Conservation (phyloP, 331 rosid genomes). For the Malus hybrid region DNA sequence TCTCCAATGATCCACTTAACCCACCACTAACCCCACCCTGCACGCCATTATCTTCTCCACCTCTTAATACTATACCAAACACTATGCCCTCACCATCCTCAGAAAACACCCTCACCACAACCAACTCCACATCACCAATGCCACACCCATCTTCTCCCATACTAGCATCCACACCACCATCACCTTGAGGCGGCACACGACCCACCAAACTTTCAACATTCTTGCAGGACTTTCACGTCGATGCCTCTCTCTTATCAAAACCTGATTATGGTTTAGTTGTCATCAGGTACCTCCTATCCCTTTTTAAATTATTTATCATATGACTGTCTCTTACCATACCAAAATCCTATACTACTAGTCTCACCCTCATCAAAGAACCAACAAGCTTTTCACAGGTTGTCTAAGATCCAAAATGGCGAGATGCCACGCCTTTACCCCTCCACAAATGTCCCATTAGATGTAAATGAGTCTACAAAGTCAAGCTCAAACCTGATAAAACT, state of each 20-base stretch:
- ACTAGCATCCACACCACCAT: background rate
- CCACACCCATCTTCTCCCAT: background rate
- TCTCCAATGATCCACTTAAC: background rate
- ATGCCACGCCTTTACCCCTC: too few relatives aligned
- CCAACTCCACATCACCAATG: background rate
- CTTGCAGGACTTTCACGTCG: background rate
- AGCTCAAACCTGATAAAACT: too few relatives aligned
- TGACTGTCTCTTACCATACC: background rate
- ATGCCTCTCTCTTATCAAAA: background rate
- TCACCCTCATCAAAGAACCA: background rate
- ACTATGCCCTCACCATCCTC: rapidly evolving
- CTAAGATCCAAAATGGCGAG: background rate
- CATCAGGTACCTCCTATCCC: background rate
- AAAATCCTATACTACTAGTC: background rate
- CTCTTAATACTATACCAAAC: background rate
- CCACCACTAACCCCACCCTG: background rate
- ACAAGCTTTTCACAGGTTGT: background rate
- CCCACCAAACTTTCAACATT: background rate
- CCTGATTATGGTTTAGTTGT: background rate
- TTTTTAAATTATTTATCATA: background rate
- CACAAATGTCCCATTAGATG: too few relatives aligned
- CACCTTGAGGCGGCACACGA: background rate
- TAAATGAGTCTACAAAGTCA: too few relatives aligned
- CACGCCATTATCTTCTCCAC: background rate
- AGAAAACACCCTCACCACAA: too few relatives aligned